Evolutionary conservation across 306 rosid species (phyloP).

Genomic region (Cucurbita ficifolia): DNA sequence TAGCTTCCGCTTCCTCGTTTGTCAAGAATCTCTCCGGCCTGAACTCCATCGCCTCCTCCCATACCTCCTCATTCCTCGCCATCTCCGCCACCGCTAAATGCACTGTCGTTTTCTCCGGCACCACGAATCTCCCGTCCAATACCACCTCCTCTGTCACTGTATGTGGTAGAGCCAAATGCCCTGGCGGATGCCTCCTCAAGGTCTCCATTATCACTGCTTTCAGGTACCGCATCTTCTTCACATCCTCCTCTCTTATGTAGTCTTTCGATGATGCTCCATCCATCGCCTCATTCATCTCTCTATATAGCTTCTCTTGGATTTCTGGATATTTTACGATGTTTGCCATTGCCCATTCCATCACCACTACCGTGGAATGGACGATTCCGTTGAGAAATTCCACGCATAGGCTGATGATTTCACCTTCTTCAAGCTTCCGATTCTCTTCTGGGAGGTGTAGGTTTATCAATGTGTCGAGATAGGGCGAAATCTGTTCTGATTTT

Average conservation of each 20-base stretch:
- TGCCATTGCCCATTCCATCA: conserved; percentile 8
- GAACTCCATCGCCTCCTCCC: conserved; percentile 9
- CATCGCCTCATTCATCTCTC: not conserved
- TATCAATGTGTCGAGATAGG: conserved; percentile 4
- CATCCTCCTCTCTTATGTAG: not conserved
- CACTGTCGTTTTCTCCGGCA: not conserved
- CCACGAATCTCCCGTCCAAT: not conserved
- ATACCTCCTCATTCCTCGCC: not conserved
- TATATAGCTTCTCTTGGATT: conserved; percentile 2
- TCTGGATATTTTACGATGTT: conserved; percentile 6
- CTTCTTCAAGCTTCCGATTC: conserved; percentile 9
- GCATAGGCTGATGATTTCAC: conserved; percentile 11
- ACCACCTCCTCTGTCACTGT: not conserved
- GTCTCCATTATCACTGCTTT: conserved; percentile 10
- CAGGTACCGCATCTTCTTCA: conserved; percentile 6
- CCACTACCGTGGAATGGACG: conserved; percentile 6
- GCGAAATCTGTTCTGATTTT: not conserved
- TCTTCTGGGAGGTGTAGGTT: conserved; percentile 7
- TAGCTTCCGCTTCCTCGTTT: not conserved
- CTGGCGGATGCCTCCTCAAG: conserved; percentile 7
- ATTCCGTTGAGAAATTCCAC: conserved; percentile 10
- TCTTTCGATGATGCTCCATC: not conserved
- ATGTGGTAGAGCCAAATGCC: conserved; percentile 2
- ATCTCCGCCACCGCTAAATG: not conserved
- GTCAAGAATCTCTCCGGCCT: conserved; percentile 7